These are phyloP conservation scores for Botrytis hyacinthi DNA, from an alignment of 2,329 filamentous ascomycete species.

Conservation along the genomic window DNA sequence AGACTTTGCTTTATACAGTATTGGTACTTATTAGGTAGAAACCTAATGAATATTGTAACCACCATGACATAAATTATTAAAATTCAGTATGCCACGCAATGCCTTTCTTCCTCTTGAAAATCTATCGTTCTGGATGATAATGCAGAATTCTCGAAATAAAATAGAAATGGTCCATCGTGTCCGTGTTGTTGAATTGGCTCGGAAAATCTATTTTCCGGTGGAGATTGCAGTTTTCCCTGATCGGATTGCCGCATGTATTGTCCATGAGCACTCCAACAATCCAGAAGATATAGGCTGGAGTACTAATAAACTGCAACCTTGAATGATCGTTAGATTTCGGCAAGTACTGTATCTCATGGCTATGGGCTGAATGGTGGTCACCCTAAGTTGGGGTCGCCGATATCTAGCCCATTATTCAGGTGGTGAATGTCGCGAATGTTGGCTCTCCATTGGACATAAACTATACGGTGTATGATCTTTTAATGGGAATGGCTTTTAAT, in stretches of 20 bases:
- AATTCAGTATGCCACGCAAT: neutral
- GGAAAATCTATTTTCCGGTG: neutral
- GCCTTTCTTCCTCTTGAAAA: fast-evolving
- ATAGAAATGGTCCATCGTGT: too few species aligned
- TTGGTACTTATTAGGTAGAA: neutral
- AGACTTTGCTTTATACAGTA: neutral
- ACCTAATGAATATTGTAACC: too few species aligned
- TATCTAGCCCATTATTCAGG: neutral
- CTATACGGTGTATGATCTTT: fast-evolving
- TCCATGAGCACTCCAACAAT: neutral
- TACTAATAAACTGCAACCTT: neutral
- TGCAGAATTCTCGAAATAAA: too few species aligned
- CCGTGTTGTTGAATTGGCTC: neutral
- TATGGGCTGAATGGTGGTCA: neutral
- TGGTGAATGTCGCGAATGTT: neutral
- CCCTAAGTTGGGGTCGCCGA: neutral
- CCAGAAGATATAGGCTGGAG: neutral
- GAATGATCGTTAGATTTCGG: fast-evolving
- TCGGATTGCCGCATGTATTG: neutral
- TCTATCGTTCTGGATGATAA: neutral
- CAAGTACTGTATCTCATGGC: neutral
- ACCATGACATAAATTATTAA: too few species aligned
- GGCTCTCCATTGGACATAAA: neutral
- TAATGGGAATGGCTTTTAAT: fast-evolving
- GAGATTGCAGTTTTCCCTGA: too few species aligned